phyloP scores from a whole-genome alignment of 306 rosid species.

The Trifolium pratense region DNA sequence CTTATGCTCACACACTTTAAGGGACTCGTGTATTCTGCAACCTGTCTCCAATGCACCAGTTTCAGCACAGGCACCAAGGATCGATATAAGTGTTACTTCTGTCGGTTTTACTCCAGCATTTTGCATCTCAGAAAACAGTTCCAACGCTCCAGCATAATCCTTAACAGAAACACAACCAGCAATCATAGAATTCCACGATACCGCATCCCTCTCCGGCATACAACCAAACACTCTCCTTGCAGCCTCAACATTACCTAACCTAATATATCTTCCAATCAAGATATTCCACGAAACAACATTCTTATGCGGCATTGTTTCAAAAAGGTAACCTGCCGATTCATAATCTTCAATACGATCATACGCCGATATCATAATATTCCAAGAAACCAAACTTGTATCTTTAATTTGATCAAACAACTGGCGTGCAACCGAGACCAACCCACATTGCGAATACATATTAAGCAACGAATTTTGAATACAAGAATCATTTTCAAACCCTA shows the following conservation, averaged over 20 bases:
- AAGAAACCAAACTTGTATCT: conserved; percentile 52
- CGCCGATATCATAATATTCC: conserved; percentile 74
- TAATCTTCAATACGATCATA: conserved; percentile 56
- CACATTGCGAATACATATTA: conserved; percentile 53
- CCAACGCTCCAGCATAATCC: conserved; percentile 54
- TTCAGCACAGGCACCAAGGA: conserved; percentile 71
- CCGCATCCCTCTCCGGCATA: conserved; percentile 64
- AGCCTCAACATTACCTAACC: conserved; percentile 49
- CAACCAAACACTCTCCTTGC: conserved; percentile 59
- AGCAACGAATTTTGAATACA: conserved; percentile 63
- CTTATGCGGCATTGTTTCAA: conserved; percentile 59
- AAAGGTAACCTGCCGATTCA: conserved; percentile 54
- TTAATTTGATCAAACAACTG: conserved; percentile 62
- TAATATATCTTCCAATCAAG: conserved; percentile 48
- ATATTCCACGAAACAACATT: conserved; percentile 76
- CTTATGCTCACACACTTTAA: conserved; percentile 46
- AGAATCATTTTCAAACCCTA: conserved; percentile 53
- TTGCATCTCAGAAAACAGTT: conserved; percentile 60
- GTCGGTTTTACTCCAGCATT: conserved; percentile 50
- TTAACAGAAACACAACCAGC: conserved; percentile 56
- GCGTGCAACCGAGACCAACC: conserved; percentile 36
- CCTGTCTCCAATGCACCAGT: conserved; percentile 60
- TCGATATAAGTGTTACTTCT: conserved; percentile 56
- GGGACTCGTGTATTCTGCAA: conserved; percentile 50
- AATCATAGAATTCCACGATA: conserved; percentile 73